phyloP scores from a whole-genome alignment of 805 yeast genomes.

The Sugiyamaella floridensis region DNA sequence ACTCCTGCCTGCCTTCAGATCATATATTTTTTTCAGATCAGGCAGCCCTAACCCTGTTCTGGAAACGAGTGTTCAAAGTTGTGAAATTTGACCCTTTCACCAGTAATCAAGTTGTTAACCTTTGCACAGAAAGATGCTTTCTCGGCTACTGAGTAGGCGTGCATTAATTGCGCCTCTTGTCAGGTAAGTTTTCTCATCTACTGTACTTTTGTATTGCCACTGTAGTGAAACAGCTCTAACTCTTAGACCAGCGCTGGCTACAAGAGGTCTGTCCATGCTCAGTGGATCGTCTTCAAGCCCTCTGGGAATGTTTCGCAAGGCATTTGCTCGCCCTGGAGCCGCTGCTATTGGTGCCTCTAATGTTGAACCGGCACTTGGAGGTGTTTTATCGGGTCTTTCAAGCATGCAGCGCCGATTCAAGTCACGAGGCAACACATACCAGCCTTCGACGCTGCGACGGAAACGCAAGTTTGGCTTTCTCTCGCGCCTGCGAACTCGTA shows the following conservation, averaged over 20 bases:
- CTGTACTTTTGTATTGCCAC: no score
- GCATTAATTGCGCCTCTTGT: not conserved
- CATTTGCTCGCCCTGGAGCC: not conserved
- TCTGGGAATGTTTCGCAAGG: not conserved
- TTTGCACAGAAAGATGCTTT: not conserved
- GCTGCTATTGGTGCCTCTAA: not conserved
- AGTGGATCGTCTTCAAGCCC: not conserved
- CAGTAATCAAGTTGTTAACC: no score
- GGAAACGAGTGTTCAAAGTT: no score
- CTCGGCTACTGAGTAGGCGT: not conserved
- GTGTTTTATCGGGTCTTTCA: constrained; percentile 4
- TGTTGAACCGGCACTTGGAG: constrained; percentile 11
- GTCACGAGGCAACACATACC: constrained; percentile 89
- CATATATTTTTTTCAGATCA: no score
- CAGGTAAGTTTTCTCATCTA: not conserved
- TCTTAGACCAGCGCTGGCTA: not conserved
- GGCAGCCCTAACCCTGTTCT: not conserved
- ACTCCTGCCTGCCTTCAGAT: no score
- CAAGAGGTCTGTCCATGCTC: constrained; percentile 1
- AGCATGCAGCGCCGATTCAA: constrained; percentile 61
- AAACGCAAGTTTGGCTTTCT: constrained; percentile 87
- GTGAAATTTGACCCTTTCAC: no score
- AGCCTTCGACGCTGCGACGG: constrained; percentile 84
- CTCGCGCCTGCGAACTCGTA: constrained; percentile 66
- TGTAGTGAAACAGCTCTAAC: no score